A percentile compares a stretch with the other conserved stretches of the same genome.
Conservation (phyloP, 2,329 filamentous ascomycete genomes). For the Berkeleyomyces rouxiae region DNA sequence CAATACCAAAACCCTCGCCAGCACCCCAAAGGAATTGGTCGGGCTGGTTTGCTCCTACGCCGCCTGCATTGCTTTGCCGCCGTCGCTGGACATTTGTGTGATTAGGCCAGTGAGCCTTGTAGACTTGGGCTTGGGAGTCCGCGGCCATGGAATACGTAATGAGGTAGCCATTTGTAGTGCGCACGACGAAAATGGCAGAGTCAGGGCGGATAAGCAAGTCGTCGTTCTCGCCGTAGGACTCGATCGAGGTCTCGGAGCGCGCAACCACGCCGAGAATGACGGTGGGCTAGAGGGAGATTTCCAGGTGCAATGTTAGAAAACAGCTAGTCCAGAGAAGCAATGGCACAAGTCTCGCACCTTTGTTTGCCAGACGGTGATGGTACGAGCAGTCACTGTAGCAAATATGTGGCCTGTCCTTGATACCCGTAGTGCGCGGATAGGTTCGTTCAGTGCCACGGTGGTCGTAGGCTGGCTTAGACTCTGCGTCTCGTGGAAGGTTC, state of each 20-base stretch:
- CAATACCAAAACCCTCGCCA: conserved; percentile 67
- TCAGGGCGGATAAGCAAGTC: conserved; percentile 79
- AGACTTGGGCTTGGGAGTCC: conserved; percentile 67
- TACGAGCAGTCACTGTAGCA: conserved; percentile 68
- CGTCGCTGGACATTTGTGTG: conserved; percentile 46
- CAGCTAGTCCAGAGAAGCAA: conserved; percentile 6
- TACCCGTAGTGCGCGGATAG: conserved; percentile 57
- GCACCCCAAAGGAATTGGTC: conserved; percentile 55
- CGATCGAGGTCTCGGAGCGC: conserved; percentile 63
- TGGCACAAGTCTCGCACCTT: conserved; percentile 40
- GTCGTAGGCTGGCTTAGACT: conserved; percentile 13
- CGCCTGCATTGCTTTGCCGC: conserved; percentile 43
- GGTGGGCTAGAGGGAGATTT: conserved; percentile 45
- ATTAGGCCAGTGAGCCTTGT: conserved; percentile 63
- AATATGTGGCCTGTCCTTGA: conserved; percentile 70
- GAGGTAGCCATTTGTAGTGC: conserved; percentile 70
- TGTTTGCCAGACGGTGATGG: conserved; percentile 91
- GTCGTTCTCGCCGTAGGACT: conserved; percentile 70
- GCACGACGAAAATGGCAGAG: conserved; percentile 78
- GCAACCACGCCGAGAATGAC: conserved; percentile 74
- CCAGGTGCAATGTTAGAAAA: conserved; percentile 15
- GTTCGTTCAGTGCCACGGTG: conserved; percentile 29
- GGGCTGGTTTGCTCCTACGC: conserved; percentile 35
- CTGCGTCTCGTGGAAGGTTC: background rate
- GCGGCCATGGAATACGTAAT: conserved; percentile 88